phyloP scores from a whole-genome alignment of 257 asterid species.

The Fraxinus cuspidata region DNA sequence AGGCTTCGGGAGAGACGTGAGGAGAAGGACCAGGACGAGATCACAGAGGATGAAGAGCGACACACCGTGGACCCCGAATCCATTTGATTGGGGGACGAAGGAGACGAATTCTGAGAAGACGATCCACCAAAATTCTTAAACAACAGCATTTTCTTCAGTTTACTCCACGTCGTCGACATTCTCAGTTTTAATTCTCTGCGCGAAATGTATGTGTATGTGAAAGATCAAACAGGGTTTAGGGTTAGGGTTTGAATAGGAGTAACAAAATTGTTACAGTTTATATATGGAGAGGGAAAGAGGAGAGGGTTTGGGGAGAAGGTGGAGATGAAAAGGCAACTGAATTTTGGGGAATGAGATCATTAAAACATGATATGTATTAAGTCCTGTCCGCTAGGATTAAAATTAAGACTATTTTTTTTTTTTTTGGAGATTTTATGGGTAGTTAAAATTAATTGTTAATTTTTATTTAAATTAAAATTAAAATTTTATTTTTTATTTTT shows the following conservation, averaged over 20 bases:
- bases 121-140: conserved; percentile 16
- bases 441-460: no score
- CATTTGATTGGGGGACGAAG: conserved; percentile 1
- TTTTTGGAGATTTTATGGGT: no score
- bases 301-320: background rate
- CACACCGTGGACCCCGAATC: conserved; percentile 3
- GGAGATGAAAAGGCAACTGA: conserved; percentile 5
- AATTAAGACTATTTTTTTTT: no score
- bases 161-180: conserved; percentile 39
- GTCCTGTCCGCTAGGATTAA: no score
- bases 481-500: no score
- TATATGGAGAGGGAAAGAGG: background rate
- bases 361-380: no score
- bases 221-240: background rate
- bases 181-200: background rate
- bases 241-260: conserved; percentile 10
- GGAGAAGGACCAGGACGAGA: conserved; percentile 20
- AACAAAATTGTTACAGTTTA: background rate
- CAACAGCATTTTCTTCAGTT: conserved; percentile 34
- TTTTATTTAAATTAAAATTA: no score
- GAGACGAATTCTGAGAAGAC: conserved; percentile 21
- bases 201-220: background rate
- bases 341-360: no score
- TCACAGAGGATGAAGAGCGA: background rate
- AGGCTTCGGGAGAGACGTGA: conserved; percentile 31